Percentiles rank a stretch among this genome's conserved stretches.
These are phyloP conservation scores for Phytophthora pini DNA, from an alignment of 352 stramenopile species.

Conservation along the genomic window DNA sequence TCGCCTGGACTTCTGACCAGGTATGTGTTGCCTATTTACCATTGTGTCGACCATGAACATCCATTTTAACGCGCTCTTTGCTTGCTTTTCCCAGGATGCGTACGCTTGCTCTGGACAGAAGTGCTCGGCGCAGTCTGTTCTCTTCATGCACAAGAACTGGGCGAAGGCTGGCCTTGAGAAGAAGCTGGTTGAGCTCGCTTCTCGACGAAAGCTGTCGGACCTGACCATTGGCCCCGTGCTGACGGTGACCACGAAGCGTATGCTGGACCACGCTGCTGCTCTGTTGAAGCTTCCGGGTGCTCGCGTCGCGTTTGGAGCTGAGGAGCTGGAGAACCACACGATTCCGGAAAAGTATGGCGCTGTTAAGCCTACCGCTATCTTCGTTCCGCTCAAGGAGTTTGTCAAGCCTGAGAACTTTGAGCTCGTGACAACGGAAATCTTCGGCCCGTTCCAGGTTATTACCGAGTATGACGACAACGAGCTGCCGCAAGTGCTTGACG, in stretches of 20 bases:
- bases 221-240: slow-evolving; percentile 97
- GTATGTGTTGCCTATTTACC: slow-evolving; percentile 18
- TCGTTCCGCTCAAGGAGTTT: slow-evolving; percentile 96
- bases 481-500: slow-evolving; percentile 91
- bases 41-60: background rate
- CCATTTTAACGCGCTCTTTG: slow-evolving; percentile 9
- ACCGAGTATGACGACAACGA: slow-evolving; percentile 95
- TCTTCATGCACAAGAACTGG: slow-evolving; percentile 99
- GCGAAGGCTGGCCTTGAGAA: slow-evolving; percentile 90
- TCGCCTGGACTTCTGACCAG: slow-evolving; percentile 98
- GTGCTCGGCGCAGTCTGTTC: slow-evolving; percentile 98
- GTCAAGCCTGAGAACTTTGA: slow-evolving; percentile 95
- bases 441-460: slow-evolving; percentile 98
- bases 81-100: slow-evolving; percentile 77
- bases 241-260: slow-evolving; percentile 96
- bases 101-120: slow-evolving; percentile 99
- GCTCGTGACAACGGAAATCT: slow-evolving; percentile 96
- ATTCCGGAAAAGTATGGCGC: slow-evolving; percentile 97
- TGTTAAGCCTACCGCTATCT: slow-evolving; percentile 97
- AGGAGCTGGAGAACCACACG: slow-evolving; percentile 92
- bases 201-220: slow-evolving; percentile 92
- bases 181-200: slow-evolving; percentile 92
- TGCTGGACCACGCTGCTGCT: slow-evolving; percentile 93
- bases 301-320: slow-evolving; percentile 95
- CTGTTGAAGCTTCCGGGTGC: slow-evolving; percentile 95